These are phyloP conservation scores for Dothideomycetidae sp. DNA, from an alignment of 2,329 filamentous ascomycete species.

Conservation along the genomic window DNA sequence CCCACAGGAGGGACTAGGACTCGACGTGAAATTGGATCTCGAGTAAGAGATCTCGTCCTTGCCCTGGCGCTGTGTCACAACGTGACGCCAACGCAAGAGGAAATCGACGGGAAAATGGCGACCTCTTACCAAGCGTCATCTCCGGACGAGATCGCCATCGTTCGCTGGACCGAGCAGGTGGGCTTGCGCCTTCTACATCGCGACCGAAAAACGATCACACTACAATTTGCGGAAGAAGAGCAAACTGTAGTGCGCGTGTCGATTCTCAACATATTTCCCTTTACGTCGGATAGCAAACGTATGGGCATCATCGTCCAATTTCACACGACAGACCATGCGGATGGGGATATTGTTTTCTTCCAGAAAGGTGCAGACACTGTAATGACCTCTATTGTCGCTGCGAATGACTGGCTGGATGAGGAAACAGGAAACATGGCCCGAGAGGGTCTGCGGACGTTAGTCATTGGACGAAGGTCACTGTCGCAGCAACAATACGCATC, in stretches of 20 bases:
- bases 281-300: conserved; percentile 92
- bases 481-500: conserved; percentile 65
- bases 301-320: conserved; percentile 97
- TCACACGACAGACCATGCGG: conserved; percentile 37
- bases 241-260: conserved; percentile 67
- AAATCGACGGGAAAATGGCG: conserved; percentile 59
- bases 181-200: conserved; percentile 73
- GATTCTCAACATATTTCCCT: conserved; percentile 90
- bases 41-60: conserved; percentile 83
- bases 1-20: conserved; percentile 56
- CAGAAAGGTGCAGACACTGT: conserved; percentile 98
- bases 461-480: conserved; percentile 82
- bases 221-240: conserved; percentile 63
- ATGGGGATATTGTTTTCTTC: conserved; percentile 89
- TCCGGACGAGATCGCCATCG: conserved; percentile 95
- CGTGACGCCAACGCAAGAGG: conserved; percentile 80
- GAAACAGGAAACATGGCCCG: conserved; percentile 99
- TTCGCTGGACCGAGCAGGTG: conserved; percentile 86
- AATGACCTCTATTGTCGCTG: conserved; percentile 87
- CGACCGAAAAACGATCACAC: conserved; percentile 70
- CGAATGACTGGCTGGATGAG: conserved; percentile 97
- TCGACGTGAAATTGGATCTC: conserved; percentile 79
- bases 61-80: conserved; percentile 93
- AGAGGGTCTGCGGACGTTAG: conserved; percentile 83
- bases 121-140: conserved; percentile 94